These are phyloP conservation scores for Furcasterigmium furcatum DNA, from an alignment of 2,329 filamentous ascomycete genomes.

Conservation along the genomic window DNA sequence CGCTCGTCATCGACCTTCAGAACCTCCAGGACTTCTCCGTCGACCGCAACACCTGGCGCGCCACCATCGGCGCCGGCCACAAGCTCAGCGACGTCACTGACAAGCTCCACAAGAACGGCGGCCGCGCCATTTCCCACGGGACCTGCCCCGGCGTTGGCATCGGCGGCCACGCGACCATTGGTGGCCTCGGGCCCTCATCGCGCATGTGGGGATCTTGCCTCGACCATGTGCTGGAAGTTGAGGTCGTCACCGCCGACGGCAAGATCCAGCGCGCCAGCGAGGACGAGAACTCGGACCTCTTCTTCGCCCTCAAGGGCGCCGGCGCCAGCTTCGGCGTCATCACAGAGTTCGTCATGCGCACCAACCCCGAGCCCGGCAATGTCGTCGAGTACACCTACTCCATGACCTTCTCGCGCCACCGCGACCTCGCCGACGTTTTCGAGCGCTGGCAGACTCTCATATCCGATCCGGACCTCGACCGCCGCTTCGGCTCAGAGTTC, in stretches of 20 bases:
- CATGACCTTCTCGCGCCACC: constrained; percentile 43
- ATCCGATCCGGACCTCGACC: constrained; percentile 49
- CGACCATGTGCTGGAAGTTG: constrained; percentile 51
- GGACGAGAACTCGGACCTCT: constrained; percentile 47
- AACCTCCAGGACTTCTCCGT: constrained; percentile 52
- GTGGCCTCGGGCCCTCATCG: constrained; percentile 55
- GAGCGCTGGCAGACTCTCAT: constrained; percentile 57
- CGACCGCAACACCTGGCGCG: constrained; percentile 47
- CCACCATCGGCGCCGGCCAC: constrained; percentile 51
- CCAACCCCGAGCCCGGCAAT: constrained; percentile 51
- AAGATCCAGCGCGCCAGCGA: constrained; percentile 43
- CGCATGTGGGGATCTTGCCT: constrained; percentile 56
- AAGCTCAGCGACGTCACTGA: constrained; percentile 49
- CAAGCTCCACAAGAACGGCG: constrained; percentile 45
- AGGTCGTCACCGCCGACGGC: constrained; percentile 57
- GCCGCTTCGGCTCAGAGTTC: constrained; percentile 56
- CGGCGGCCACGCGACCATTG: constrained; percentile 56
- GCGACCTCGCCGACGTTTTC: constrained; percentile 46
- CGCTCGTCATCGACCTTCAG: constrained; percentile 50
- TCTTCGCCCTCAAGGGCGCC: constrained; percentile 54
- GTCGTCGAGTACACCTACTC: constrained; percentile 58
- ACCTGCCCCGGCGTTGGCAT: constrained; percentile 57
- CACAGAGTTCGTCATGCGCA: constrained; percentile 54
- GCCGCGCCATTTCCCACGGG: constrained; percentile 57
- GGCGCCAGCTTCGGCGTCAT: constrained; percentile 55